phyloP scores from a whole-genome alignment of 2,329 filamentous ascomycete genomes.

The Tolypocladium ovalisporum region DNA sequence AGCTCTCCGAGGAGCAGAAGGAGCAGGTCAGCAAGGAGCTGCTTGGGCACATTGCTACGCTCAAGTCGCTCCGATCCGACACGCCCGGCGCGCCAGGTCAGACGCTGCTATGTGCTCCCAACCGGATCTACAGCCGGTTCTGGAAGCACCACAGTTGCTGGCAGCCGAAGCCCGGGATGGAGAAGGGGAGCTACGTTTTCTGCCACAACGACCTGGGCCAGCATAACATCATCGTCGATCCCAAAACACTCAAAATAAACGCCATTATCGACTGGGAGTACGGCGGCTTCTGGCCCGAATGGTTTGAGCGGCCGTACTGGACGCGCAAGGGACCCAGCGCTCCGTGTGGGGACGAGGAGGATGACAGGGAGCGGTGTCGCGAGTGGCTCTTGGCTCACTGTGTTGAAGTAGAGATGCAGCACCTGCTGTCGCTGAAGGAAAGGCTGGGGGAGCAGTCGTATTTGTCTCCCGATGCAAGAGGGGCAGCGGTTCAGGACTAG shows the following conservation, averaged over 20 bases:
- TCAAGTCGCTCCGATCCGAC: constrained; percentile 1
- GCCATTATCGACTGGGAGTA: constrained; percentile 1
- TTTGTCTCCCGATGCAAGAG: no score
- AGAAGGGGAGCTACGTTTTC: constrained; percentile 6
- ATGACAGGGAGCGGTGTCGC: constrained; percentile 2
- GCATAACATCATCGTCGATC: constrained; percentile 7
- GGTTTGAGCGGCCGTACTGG: constrained; percentile 11
- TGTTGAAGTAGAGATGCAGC: no score
- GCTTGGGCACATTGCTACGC: neutral
- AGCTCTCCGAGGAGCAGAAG: neutral
- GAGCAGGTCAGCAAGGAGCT: neutral
- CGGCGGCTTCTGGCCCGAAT: constrained; percentile 17
- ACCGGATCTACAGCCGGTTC: neutral
- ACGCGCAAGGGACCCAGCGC: constrained; percentile 5
- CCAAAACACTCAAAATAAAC: constrained; percentile 5
- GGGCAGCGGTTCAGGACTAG: no score
- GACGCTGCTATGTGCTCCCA: constrained; percentile 4
- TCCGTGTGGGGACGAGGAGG: constrained; percentile 1
- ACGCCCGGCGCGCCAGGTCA: constrained; percentile 5
- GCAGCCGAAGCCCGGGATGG: neutral
- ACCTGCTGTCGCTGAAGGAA: no score
- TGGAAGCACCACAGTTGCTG: constrained; percentile 6
- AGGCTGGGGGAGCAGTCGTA: no score
- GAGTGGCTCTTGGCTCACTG: neutral
- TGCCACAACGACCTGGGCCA: constrained; percentile 6